Conservation (phyloP, 2,329 filamentous ascomycete species). For the Scedosporium boydii region DNA sequence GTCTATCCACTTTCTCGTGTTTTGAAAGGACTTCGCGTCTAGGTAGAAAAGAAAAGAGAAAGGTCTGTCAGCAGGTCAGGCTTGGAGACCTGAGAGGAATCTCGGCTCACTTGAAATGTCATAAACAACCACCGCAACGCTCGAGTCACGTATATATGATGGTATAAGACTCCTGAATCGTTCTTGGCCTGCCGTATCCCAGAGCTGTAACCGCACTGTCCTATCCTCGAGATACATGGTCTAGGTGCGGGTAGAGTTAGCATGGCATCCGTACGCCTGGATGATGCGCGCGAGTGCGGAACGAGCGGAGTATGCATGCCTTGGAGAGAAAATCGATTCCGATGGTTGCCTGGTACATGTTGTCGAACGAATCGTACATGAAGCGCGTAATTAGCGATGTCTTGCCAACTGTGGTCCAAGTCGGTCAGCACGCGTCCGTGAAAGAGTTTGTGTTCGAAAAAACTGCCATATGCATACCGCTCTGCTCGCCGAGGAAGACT, state of each 20-base stretch:
- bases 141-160: slow-evolving; percentile 96
- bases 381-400: slow-evolving; percentile 97
- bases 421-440: slow-evolving; percentile 1
- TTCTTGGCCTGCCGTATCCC: slow-evolving; percentile 97
- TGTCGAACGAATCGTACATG: slow-evolving; percentile 99
- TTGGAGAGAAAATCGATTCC: slow-evolving; percentile 99
- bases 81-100: background rate
- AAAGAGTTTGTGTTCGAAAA: background rate
- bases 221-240: slow-evolving; percentile 99
- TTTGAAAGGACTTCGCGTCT: slow-evolving; percentile 94
- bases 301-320: slow-evolving; percentile 38
- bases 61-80: slow-evolving; percentile 11
- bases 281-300: no score
- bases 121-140: slow-evolving; percentile 96
- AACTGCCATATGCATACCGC: slow-evolving; percentile 56
- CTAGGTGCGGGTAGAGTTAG: slow-evolving; percentile 28
- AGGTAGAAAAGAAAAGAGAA: slow-evolving; percentile 5
- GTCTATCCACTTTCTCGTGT: slow-evolving; percentile 99
- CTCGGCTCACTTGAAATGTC: slow-evolving; percentile 72
- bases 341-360: slow-evolving; percentile 98
- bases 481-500: slow-evolving; percentile 97
- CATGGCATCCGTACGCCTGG: background rate
- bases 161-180: slow-evolving; percentile 95
- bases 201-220: slow-evolving; percentile 92
- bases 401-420: slow-evolving; percentile 67